These are phyloP conservation scores for Daldinia childiae DNA, from an alignment of 495 filamentous ascomycete species.

Conservation along the genomic window DNA sequence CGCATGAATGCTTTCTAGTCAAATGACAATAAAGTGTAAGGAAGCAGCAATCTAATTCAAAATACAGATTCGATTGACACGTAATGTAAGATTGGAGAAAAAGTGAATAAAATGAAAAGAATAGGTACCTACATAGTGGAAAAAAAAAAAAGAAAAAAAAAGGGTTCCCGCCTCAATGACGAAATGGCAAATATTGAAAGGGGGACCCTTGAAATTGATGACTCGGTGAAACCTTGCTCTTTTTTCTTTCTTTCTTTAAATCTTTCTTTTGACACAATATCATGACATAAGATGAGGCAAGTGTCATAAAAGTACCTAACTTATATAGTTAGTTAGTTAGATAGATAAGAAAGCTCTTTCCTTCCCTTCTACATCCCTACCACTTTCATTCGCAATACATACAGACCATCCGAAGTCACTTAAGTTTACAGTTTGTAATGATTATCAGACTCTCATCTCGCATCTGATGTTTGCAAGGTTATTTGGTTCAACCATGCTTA, in stretches of 20 bases:
- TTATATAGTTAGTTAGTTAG: too few relatives aligned
- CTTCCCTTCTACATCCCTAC: neutral
- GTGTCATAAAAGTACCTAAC: constrained; percentile 8
- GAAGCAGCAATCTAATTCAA: constrained; percentile 1
- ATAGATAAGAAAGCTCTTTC: neutral
- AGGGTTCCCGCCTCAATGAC: constrained; percentile 39
- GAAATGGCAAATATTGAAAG: constrained; percentile 37
- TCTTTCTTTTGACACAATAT: neutral
- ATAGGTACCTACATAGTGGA: neutral
- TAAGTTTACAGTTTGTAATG: constrained; percentile 5
- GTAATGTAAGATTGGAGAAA: constrained; percentile 28
- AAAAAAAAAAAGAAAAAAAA: neutral
- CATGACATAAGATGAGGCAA: neutral
- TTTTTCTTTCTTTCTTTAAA: neutral
- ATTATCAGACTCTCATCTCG: constrained; percentile 18
- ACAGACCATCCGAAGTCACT: neutral
- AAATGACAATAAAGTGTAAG: neutral
- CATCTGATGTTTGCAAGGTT: constrained; percentile 34
- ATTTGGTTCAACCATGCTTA: constrained; percentile 25
- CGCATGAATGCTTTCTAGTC: constrained; percentile 1
- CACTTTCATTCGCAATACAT: neutral
- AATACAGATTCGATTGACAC: constrained; percentile 13
- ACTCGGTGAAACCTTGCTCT: constrained; percentile 39
- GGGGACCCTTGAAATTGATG: constrained; percentile 33
- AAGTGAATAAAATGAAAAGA: constrained; percentile 19